Evolutionary conservation across 2,329 filamentous ascomycete species (phyloP), one percentile per base, ranked within the genome.

Genomic region (Cercospora beticola): DNA sequence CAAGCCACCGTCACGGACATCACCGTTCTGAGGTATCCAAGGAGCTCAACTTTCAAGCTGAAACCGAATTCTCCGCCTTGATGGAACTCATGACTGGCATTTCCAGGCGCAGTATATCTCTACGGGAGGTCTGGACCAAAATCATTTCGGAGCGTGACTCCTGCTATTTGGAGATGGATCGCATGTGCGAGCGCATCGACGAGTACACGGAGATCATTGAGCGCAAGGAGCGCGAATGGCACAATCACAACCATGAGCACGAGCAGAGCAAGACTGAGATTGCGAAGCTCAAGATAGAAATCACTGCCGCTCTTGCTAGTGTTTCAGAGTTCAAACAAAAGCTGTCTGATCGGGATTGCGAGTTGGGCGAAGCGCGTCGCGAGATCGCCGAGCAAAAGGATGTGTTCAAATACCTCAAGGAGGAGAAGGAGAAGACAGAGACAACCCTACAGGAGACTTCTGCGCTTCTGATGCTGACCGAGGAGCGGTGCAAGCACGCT

Each of bases 401-500:
- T 36, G 61, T 63, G 33, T 63, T 52, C 61, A 63, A 63, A 23
- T 63, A 63, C 14, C 23, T 63, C 36, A 63, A 63, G 40, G 61
- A 63, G 31, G 61, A 63, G 23, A 28, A 52, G 16, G 61, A 63
- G 61, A 52, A 63, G 61, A 63, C 61, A 9, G 40, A 63, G 40
- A 63, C 61, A 14, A 63, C 61, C 14, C 28, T 63, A 2, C 33
- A 54, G 12, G 26, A 63, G 61, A 54, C 61, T 12, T 52, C 61
- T 54, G 33, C 46, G 18, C 61, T 63, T 26, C 40, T 63, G 14
- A 43, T 54, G 7, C 33, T 43, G 18, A 52, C 61, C 4, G 40
- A 63, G 21, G 46, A 63, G 23, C 61, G 61, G n/a, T 63, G 61
- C 61, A 63, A 63, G 61, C 61, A 63, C 46, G 61, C 61, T 16